Evolutionary conservation across 2,329 filamentous ascomycete genomes (phyloP), one percentile per base, ranked within the genome.

Genomic region (Aspergillus transmontanensis): DNA sequence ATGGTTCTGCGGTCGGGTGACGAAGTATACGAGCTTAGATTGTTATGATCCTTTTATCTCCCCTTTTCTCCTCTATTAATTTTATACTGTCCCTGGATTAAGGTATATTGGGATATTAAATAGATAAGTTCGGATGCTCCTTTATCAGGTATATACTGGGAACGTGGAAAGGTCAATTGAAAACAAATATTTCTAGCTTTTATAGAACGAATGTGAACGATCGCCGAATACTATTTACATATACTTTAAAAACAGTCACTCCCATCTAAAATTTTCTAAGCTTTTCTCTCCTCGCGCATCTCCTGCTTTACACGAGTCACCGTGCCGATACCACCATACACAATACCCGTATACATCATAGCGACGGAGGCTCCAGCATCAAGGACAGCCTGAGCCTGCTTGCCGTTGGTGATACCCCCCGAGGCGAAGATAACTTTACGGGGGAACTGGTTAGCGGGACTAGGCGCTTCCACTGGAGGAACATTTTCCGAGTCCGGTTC

Each of bases 291-390:
- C 64, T 78, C 68, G 26, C 80, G 75, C 79, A 83, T 74, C 68
- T 83, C 81, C 63, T 81, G 75, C 70, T 83, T 83, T 36, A 83
- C 80, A 19, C 81, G 74, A 19, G 80, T 87, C 36, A 89, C 83
- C 0, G 86, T 88, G n/a, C 87, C 87, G 2, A 83, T 79, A 50
- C 87, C 87, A 19, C 86, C 85, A 69, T 88, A 90, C 56, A 87
- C 84, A 69, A 91, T 77, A 5, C 87, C 90, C 0, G 95, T 99
- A 77, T 98, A 98, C 58, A 97, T 84, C 88, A 96, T 95, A 2
- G 93, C 93, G 16, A 96, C 89, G 70, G 90, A 94, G 0, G 95
- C 95, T 10, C 95, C 95, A 0, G 94, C 93, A 69, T 96, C 91
- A 56, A 98, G 83, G 7, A 94, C 87, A 79, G 91, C 85, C 16